A percentile compares a stretch with the other conserved stretches of the same genome.
These are phyloP conservation scores for Aspergillus affinis DNA, from an alignment of 495 filamentous ascomycete species.

Conservation along the genomic window DNA sequence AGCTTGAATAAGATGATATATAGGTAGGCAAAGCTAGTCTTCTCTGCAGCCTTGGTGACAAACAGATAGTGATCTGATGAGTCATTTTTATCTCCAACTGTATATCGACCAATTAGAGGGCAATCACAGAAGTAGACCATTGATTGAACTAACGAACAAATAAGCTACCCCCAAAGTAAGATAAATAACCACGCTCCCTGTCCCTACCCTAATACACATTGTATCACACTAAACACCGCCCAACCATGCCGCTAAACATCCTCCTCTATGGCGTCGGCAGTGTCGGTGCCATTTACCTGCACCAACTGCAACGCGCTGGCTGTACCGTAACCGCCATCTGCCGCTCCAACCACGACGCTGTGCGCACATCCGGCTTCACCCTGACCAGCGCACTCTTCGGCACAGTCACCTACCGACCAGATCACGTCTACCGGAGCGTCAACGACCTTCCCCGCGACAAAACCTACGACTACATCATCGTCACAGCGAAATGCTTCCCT, in stretches of 20 bases:
- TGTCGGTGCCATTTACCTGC: conserved; percentile 48
- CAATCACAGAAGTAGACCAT: too few species aligned
- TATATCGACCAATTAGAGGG: too few species aligned
- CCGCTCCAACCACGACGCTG: conserved; percentile 52
- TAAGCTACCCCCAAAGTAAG: background rate
- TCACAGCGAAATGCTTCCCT: conserved; percentile 34
- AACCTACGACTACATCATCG: conserved; percentile 51
- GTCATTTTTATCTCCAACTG: too few species aligned
- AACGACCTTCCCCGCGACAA: conserved; percentile 30
- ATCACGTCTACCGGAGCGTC: conserved; percentile 37
- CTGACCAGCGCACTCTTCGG: conserved; percentile 48
- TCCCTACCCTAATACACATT: background rate
- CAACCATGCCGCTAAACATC: conserved; percentile 13
- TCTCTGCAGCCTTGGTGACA: too few species aligned
- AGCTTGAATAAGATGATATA: too few species aligned
- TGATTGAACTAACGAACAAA: too few species aligned
- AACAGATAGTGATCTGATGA: too few species aligned
- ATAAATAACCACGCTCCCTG: background rate
- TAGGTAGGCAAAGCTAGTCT: too few species aligned
- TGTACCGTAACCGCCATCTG: conserved; percentile 46
- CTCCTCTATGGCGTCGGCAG: conserved; percentile 51
- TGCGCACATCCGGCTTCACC: conserved; percentile 45
- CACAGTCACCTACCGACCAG: conserved; percentile 34
- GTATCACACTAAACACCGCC: background rate
- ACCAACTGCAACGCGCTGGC: conserved; percentile 43